Evolutionary conservation across 2,329 filamentous ascomycete species (phyloP), one percentile per base, ranked within the genome.

Genomic region (Epichloe sp.): DNA sequence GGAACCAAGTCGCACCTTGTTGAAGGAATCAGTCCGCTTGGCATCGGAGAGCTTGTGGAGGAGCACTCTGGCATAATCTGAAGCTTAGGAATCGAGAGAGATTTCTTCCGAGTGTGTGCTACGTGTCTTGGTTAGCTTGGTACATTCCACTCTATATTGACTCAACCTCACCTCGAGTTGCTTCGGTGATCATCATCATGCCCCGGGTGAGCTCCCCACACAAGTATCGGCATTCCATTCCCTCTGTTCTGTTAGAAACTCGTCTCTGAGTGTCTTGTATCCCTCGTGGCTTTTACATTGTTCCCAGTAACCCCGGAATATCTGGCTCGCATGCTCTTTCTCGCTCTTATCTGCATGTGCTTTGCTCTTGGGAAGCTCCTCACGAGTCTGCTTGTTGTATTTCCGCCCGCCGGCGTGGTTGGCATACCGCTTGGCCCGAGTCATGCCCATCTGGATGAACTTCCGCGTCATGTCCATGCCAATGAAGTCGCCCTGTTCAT

Each of bases 371-470:
- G 47, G 15, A 42, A 48, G 36, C 35, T 42, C 21, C 26, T 48
- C 15, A 23, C 47, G 7, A 11, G 46, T 48, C 37, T 5, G 8
- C 15, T 19, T 31, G 26, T 38, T 37, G 37, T 40, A 41, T 14
- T 48, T 48, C 19, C 46, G 35, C 21, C 46, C 46, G 7, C 46
- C 46, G 5, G 46, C 46, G 34, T 48, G 46, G 46, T 48, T 48
- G 14, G 46, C 46, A 12, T 48, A 40, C 36, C 46, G 19, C 46
- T 41, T 40, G 21, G 46, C 46, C 36, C 36, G 19, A 12, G 46
- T 48, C 46, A 48, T 48, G 35, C 36, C 46, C 46, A 40, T 48
- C 26, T 48, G 37, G n/a, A 48, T 40, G 26, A 48, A 42, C 37
- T 48, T 48, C 2, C 47, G 37, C 23, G 37, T n/a, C 47, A 41